Evolutionary conservation across 176 grass and related monocot species (phyloP).

Genomic region (Echinochloa phyllopogon): DNA sequence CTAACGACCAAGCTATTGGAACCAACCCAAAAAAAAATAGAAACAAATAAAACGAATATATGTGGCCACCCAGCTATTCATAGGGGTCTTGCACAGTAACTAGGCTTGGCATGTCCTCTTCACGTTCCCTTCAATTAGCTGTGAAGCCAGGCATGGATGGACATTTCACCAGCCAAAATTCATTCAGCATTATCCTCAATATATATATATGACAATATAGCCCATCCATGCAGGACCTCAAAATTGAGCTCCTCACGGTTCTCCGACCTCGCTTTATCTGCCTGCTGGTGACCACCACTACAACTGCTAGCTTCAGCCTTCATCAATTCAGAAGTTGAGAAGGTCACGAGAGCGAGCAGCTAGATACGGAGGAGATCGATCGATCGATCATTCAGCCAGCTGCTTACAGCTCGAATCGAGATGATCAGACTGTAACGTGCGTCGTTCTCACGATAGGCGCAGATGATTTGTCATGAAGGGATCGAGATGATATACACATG

Average conservation of each 20-base stretch:
- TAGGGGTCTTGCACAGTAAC: not conserved
- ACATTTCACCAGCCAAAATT: not conserved
- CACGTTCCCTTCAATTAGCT: constrained; percentile 9
- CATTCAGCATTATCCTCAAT: constrained; percentile 8
- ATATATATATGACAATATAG: too few relatives aligned
- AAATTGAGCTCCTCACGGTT: constrained; percentile 34
- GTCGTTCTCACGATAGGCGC: not conserved
- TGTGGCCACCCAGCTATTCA: not conserved
- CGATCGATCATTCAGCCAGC: constrained; percentile 15
- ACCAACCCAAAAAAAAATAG: not conserved
- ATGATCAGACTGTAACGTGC: not conserved
- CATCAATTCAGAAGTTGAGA: not conserved
- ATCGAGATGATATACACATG: not conserved
- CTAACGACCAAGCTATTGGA: not conserved
- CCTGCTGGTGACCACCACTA: not conserved
- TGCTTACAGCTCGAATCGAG: constrained; percentile 37
- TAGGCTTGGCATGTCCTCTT: not conserved
- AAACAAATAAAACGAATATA: not conserved
- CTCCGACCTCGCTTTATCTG: constrained; percentile 27
- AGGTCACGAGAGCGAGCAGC: not conserved
- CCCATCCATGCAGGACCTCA: not conserved
- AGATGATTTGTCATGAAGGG: not conserved
- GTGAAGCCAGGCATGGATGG: not conserved
- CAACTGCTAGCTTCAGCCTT: not conserved
- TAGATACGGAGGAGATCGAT: too few relatives aligned